These are phyloP conservation scores for Hyaloscypha finlandica DNA, from an alignment of 495 filamentous ascomycete genomes.

Conservation along the genomic window DNA sequence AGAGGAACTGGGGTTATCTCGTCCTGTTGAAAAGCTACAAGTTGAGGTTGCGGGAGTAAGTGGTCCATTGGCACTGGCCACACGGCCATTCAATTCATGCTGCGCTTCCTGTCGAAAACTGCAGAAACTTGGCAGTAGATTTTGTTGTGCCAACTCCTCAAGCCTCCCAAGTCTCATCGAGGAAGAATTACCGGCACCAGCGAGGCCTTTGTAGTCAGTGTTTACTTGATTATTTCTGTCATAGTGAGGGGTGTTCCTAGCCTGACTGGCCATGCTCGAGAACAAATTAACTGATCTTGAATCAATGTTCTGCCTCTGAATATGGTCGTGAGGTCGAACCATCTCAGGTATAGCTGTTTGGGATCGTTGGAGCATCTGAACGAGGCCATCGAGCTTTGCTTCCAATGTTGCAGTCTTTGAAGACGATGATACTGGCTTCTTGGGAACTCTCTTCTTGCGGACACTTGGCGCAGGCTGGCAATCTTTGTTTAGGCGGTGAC, in stretches of 20 bases:
- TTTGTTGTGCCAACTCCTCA: neutral
- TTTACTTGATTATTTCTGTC: neutral
- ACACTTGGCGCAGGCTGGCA: conserved; percentile 10
- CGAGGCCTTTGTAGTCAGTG: neutral
- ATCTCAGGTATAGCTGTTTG: neutral
- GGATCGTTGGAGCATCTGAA: conserved; percentile 11
- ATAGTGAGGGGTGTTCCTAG: neutral
- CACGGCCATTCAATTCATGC: neutral
- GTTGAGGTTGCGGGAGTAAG: conserved; percentile 5
- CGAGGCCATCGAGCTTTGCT: conserved; percentile 18
- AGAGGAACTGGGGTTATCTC: neutral
- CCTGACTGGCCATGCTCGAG: neutral
- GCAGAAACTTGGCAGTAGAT: neutral
- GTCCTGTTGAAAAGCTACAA: neutral
- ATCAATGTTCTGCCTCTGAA: neutral
- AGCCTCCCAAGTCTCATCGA: neutral
- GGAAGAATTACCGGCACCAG: neutral
- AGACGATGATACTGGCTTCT: neutral
- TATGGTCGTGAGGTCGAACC: neutral
- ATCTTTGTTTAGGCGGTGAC: conserved; percentile 9
- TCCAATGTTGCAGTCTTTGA: conserved; percentile 10
- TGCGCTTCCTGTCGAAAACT: neutral
- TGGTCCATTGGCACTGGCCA: neutral
- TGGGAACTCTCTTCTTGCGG: conserved; percentile 10
- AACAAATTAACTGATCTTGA: neutral